Base-by-base conservation (phyloP, 352 stramenopile species). In the Phytophthora fragariae region DNA sequence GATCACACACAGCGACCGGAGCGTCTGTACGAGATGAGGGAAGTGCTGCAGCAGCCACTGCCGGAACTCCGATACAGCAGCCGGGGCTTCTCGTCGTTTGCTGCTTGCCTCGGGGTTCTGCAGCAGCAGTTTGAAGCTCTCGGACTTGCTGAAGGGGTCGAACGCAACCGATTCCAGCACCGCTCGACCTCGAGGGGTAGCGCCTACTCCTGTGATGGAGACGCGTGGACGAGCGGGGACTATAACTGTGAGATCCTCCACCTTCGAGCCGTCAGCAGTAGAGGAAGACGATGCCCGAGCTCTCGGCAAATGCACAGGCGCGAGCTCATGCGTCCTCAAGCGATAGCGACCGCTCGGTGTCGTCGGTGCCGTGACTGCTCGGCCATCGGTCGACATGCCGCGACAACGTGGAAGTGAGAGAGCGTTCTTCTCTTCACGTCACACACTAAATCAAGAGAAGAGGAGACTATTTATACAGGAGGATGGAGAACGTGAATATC, bases 91-190 rank as follows among this genome's bases (percentile, higher is more conserved):
- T 56, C 82, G 68, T 17, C 33, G 50, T 3, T n/a, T 21, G 10
- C 9, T 12, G 54, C 57, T 82, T 27, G 27, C 57, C 8, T 53
- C 41, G 0, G 72, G 77, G 21, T 71, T 62, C 62, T 81, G 71
- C 1, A 78, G 57, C 27, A 89, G 66, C 63, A 82, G 54, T 15
- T 52, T 37, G 29, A 77, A 86, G 44, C 71, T 83, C n/a, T 76
- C 21, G 1, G 68, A 73, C 8, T 70, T 61, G 14, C 63, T 76
- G 64, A 89, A 85, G n/a, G 77, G 75, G 15, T 89, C 82, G 29
- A 89, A 89, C 10, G 74, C 64, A 11, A 86, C 70, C 10, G 74
- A 76, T 41, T 84, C 79, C 8, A 66, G 64, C 33, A 70, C n/a
- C 10, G 35, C 2, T 1, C 61, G 60, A 57, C 50, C 24, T 65